Evolutionary conservation across 2,329 filamentous ascomycete species (phyloP).

Genomic region (Fusarium sp.): DNA sequence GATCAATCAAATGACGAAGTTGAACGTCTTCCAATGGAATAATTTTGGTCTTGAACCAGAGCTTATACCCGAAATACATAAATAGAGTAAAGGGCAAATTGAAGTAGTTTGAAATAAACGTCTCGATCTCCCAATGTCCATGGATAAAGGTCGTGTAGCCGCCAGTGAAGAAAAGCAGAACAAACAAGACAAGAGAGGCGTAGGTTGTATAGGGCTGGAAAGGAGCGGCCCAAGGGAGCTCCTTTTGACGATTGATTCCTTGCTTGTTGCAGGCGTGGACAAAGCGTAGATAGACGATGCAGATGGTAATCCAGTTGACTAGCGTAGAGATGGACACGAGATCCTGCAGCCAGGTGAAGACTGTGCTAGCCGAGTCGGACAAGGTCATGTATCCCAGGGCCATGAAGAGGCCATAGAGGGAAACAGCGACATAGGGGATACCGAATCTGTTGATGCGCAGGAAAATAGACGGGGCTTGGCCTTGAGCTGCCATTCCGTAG

Average conservation of each 20-base stretch:
- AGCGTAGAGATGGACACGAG: slow-evolving; percentile 6
- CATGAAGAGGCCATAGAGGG: slow-evolving; percentile 4
- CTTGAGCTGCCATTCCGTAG: slow-evolving; percentile 6
- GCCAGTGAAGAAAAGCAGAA: slow-evolving; percentile 7
- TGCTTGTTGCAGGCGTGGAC: slow-evolving; percentile 1
- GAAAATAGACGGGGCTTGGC: slow-evolving; percentile 4
- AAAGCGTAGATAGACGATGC: not conserved
- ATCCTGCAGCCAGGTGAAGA: slow-evolving; percentile 19
- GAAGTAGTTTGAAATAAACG: slow-evolving; percentile 10
- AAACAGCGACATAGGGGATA: slow-evolving; percentile 10
- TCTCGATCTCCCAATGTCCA: not conserved
- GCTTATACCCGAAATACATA: slow-evolving; percentile 1
- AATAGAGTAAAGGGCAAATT: slow-evolving; percentile 6
- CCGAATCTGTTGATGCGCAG: slow-evolving; percentile 9
- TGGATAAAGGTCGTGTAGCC: slow-evolving; percentile 6
- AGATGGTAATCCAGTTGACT: slow-evolving; percentile 9
- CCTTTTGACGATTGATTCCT: slow-evolving; percentile 1
- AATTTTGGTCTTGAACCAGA: slow-evolving; percentile 7
- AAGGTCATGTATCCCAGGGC: slow-evolving; percentile 9
- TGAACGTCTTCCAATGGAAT: slow-evolving; percentile 1
- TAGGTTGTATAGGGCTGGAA: slow-evolving; percentile 1
- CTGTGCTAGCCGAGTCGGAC: slow-evolving; percentile 3
- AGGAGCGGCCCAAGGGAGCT: slow-evolving; percentile 11
- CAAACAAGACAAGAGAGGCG: slow-evolving; percentile 1
- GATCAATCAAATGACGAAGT: not conserved